Base-by-base conservation (phyloP, 768 basidiomycete species). In the Lactarius hengduanensis region DNA sequence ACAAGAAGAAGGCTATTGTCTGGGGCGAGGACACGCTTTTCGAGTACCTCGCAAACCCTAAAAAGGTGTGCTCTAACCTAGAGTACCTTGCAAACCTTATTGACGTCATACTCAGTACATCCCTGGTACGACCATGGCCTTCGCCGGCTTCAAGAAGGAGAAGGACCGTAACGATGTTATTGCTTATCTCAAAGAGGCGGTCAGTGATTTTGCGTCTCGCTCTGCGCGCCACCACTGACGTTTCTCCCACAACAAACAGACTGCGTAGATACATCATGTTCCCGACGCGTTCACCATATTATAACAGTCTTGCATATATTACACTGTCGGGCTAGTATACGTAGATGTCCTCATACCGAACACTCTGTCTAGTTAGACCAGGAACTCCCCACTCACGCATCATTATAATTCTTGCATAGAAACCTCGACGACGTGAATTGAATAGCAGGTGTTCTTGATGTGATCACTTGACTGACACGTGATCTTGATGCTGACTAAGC, bases 71-170 rank as follows among this genome's bases (percentile, higher is more conserved):
- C 77, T 28, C 41, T 62, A 13, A 57, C 1, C 26, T 64, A 4
- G 40, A 20, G 22, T n/a, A 16, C 26, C 11, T 34, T 34, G 55
- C n/a, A 9, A 11, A 38, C 26, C 4, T 30, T 30, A 11, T 40
- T 64, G 38, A 60, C n/a, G 26, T 13, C 43, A 26, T 34, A 0
- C 53, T 6, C 66, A 92, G 91, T 95, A 94, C 81, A 96, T 96
- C 71, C 93, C 93, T 45, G 95, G 96, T 57, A 97, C 96, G 59
- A 97, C 96, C 83, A 98, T 98, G 96, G 96, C 95, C 65, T 98
- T 97, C 73, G 94, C 95, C 71, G 96, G 96, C 74, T 80, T 98
- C 77, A 98, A 98, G 89, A 98, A 98, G 86, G 93, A 93, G 11
- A 94, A 95, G 84, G 96, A 98, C 78, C 89, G 96, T 80, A 91